phyloP scores from a whole-genome alignment of 2,329 filamentous ascomycete species.

The Lecanicillium sp. region DNA sequence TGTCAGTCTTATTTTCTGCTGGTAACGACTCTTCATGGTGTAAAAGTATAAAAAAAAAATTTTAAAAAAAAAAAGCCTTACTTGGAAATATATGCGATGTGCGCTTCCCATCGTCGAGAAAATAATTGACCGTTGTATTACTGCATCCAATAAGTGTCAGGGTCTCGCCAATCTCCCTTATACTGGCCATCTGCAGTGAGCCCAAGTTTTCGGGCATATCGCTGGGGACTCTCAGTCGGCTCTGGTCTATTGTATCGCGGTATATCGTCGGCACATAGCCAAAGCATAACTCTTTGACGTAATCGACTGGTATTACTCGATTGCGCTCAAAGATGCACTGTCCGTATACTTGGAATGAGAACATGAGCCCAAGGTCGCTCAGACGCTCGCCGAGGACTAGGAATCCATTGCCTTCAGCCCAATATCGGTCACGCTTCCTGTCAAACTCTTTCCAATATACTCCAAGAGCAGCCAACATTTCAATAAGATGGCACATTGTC shows the following conservation, averaged over 20 bases:
- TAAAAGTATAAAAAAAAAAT: neutral
- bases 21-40: too few species aligned
- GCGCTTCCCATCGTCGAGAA: constrained; percentile 26
- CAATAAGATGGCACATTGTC: constrained; percentile 46
- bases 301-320: constrained; percentile 43
- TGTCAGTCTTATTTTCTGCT: constrained; percentile 13
- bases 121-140: constrained; percentile 39
- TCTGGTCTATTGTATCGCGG: constrained; percentile 26
- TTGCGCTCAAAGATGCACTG: constrained; percentile 38
- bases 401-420: constrained; percentile 48
- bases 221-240: constrained; percentile 28
- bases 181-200: constrained; percentile 38
- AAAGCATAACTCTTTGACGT: constrained; percentile 47
- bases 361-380: constrained; percentile 44
- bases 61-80: constrained; percentile 16
- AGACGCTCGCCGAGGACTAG: constrained; percentile 37
- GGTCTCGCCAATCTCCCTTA: constrained; percentile 42
- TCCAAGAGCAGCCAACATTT: constrained; percentile 45
- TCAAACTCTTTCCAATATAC: constrained; percentile 54
- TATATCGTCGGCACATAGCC: constrained; percentile 49
- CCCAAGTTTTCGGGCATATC: constrained; percentile 33
- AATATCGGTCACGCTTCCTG: constrained; percentile 38
- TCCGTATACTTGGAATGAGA: constrained; percentile 43
- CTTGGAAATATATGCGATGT: constrained; percentile 42
- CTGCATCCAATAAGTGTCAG: constrained; percentile 46